Evolutionary conservation across 768 basidiomycete genomes (phyloP), one percentile per base, ranked within the genome.

Genomic region (Tubosaeta brunneosetosa): DNA sequence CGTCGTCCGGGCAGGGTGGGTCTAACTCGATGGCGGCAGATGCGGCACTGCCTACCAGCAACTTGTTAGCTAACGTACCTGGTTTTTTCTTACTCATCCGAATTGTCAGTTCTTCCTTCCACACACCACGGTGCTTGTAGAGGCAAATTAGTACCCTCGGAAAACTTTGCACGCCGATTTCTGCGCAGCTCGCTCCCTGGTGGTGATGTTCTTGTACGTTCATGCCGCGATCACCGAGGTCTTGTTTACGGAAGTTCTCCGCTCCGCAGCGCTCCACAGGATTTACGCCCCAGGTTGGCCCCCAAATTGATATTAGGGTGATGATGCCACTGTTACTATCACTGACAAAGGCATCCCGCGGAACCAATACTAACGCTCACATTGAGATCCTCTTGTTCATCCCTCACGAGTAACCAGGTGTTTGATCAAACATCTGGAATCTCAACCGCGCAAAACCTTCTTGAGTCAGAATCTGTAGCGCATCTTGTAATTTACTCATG

Each of bases 221-320:
- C 26, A 27, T 27, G 32, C 46, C 49, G 34, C 32, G 38, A 42
- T 50, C 49, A 4, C 41, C 40, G 44, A 53, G 44, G 40, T 40
- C 38, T n/a, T 19, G 44, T 40, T 47, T 55, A 55, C 50, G 50
- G 26, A 40, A 49, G 11, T 11, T 2, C 27, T 12, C 27, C 34
- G 43, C 29, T 48, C 47, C 58, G 26, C 36, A 53, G 16, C 16
- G 36, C 61, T 63, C 61, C 61, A 60, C 61, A 45, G 50, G 61
- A 59, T 51, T 56, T 36, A 43, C 60, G 17, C 37, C 48, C 34
- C 13, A 25, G n/a, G 19, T 32, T 14, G 41, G 14, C 34, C 8
- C 19, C 27, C 40, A 17, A 22, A 46, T 22, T 25, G 22, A 29
- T 46, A 33, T 34, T 11, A 46, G 44, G 44, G 44, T 36, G 45